phyloP scores from a whole-genome alignment of 164 flowering plant species.

The Cinnamomum micranthum region DNA sequence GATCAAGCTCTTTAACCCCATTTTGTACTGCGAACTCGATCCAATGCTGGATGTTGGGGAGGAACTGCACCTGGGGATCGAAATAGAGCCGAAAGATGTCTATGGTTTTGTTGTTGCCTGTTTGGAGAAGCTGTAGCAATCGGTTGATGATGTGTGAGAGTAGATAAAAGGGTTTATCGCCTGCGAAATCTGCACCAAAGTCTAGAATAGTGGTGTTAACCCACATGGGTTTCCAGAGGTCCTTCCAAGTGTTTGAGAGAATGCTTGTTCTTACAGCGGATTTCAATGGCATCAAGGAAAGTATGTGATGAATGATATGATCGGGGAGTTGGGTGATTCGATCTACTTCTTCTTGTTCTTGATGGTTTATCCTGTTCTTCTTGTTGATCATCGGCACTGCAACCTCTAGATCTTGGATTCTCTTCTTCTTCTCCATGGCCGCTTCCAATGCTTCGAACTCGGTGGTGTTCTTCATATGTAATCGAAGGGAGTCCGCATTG shows the following conservation, averaged over 20 bases:
- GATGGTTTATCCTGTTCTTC: too few relatives aligned
- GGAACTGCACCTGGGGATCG: neutral
- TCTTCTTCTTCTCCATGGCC: too few relatives aligned
- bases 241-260: slow-evolving; percentile 10
- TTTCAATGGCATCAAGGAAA: slow-evolving; percentile 3
- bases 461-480: too few relatives aligned
- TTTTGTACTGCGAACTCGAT: neutral
- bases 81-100: neutral
- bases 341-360: neutral
- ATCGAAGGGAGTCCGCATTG: too few relatives aligned
- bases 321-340: slow-evolving; percentile 11
- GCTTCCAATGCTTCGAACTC: too few relatives aligned
- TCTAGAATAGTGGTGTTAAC: neutral
- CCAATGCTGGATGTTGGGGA: neutral
- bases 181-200: neutral
- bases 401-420: too few relatives aligned
- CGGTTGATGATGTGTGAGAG: neutral
- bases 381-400: too few relatives aligned
- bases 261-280: slow-evolving; percentile 1
- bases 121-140: slow-evolving; percentile 1
- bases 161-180: neutral
- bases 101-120: neutral
- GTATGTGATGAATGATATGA: slow-evolving; percentile 7
- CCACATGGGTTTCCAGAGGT: slow-evolving; percentile 2
- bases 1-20: slow-evolving; percentile 4